phyloP scores from a whole-genome alignment of 805 yeast genomes.

The Maudiozyma barnettii region DNA sequence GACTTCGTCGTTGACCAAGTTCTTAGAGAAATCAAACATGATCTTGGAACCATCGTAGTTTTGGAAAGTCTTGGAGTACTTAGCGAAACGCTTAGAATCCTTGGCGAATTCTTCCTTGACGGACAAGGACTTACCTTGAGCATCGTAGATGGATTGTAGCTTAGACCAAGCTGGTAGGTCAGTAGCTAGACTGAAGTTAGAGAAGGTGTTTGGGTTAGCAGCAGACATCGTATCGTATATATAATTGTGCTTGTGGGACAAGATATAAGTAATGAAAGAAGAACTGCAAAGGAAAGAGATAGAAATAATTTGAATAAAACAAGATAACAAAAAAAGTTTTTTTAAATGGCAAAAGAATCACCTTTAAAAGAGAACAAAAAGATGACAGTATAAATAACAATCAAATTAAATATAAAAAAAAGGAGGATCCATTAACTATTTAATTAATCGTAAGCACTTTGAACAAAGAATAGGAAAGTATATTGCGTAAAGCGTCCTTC shows the following conservation, averaged over 20 bases:
- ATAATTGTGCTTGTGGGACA: background rate
- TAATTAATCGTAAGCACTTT: background rate
- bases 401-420: no score
- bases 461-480: no score
- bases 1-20: constrained; percentile 81
- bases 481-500: no score
- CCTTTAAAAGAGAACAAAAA: no score
- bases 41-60: constrained; percentile 85
- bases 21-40: constrained; percentile 91
- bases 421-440: no score
- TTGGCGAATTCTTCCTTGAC: constrained; percentile 69
- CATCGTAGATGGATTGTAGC: constrained; percentile 60
- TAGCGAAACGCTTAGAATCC: constrained; percentile 67
- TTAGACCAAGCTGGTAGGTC: constrained; percentile 81
- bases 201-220: constrained; percentile 20
- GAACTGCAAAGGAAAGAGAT: background rate
- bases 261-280: background rate
- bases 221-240: constrained; percentile 9
- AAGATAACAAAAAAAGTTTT: background rate
- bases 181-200: constrained; percentile 50
- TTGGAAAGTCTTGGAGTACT: constrained; percentile 65
- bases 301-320: background rate
- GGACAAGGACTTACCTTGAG: constrained; percentile 58
- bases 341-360: no score
- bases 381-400: no score